These are phyloP conservation scores for Annulohypoxylon bovei DNA, from an alignment of 495 filamentous ascomycete genomes.

Conservation along the genomic window DNA sequence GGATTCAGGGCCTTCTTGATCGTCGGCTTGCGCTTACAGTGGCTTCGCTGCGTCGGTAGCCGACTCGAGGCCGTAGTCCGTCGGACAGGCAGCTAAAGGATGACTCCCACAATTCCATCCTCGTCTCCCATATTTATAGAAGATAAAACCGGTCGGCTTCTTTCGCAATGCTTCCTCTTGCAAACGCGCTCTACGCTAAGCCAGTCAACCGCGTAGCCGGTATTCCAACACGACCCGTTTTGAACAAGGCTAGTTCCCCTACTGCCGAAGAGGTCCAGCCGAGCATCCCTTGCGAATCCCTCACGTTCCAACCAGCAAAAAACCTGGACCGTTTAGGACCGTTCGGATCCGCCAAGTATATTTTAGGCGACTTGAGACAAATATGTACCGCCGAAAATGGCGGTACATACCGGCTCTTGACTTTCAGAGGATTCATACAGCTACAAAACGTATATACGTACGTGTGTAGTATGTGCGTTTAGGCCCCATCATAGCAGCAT, in stretches of 20 bases:
- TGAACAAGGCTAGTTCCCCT: slow-evolving; percentile 10
- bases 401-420: slow-evolving; percentile 14
- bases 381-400: slow-evolving; percentile 9
- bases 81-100: neutral
- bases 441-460: neutral
- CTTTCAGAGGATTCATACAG: slow-evolving; percentile 10
- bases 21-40: neutral
- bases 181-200: neutral
- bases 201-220: slow-evolving; percentile 1
- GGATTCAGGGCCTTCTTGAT: neutral
- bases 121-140: neutral
- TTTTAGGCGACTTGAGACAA: slow-evolving; percentile 34
- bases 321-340: slow-evolving; percentile 13
- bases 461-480: neutral
- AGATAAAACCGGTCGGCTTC: neutral
- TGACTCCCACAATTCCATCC: neutral
- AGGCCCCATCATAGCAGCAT: neutral
- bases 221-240: slow-evolving; percentile 2
- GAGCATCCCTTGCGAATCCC: slow-evolving; percentile 30
- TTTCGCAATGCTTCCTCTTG: neutral
- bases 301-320: slow-evolving; percentile 23
- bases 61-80: neutral
- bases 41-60: neutral
- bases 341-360: slow-evolving; percentile 29
- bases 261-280: slow-evolving; percentile 19